These are phyloP conservation scores for Oryza australiensis DNA, from an alignment of 176 grass and related monocot genomes.

Conservation along the genomic window DNA sequence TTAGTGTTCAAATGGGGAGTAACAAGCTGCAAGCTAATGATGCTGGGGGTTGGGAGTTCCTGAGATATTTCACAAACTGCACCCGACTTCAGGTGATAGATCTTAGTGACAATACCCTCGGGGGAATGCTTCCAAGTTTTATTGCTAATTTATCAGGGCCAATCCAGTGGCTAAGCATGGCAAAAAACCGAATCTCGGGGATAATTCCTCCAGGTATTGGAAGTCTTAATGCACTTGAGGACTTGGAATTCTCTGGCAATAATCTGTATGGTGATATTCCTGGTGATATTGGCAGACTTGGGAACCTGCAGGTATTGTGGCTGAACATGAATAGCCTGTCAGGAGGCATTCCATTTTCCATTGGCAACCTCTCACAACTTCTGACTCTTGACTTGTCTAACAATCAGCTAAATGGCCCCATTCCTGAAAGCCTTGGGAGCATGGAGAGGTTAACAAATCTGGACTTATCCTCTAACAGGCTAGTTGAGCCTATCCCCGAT, in stretches of 20 bases:
- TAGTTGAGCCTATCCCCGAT: slow-evolving; percentile 31
- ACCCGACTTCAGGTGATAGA: slow-evolving; percentile 16
- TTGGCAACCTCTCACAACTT: slow-evolving; percentile 49
- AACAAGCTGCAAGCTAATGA: slow-evolving; percentile 22
- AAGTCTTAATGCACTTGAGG: background rate
- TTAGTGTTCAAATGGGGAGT: background rate
- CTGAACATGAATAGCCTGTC: slow-evolving; percentile 15
- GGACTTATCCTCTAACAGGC: slow-evolving; percentile 10
- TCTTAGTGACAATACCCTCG: background rate
- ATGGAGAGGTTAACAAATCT: background rate
- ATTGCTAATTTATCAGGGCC: slow-evolving; percentile 28
- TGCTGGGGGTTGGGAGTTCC: slow-evolving; percentile 30
- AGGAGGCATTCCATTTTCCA: slow-evolving; percentile 30
- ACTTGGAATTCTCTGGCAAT: background rate
- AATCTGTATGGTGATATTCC: slow-evolving; percentile 37
- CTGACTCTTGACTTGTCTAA: background rate
- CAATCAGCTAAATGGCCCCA: slow-evolving; percentile 31
- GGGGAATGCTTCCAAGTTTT: slow-evolving; percentile 18
- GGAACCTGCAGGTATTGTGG: background rate
- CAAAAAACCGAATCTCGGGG: background rate
- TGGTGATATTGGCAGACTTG: slow-evolving; percentile 23
- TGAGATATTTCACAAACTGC: slow-evolving; percentile 33
- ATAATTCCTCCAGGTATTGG: slow-evolving; percentile 28
- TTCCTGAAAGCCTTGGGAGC: slow-evolving; percentile 38
- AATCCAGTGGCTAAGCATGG: background rate